Evolutionary conservation across 2,329 filamentous ascomycete species (phyloP).

Genomic region (Piedraia hortae): DNA sequence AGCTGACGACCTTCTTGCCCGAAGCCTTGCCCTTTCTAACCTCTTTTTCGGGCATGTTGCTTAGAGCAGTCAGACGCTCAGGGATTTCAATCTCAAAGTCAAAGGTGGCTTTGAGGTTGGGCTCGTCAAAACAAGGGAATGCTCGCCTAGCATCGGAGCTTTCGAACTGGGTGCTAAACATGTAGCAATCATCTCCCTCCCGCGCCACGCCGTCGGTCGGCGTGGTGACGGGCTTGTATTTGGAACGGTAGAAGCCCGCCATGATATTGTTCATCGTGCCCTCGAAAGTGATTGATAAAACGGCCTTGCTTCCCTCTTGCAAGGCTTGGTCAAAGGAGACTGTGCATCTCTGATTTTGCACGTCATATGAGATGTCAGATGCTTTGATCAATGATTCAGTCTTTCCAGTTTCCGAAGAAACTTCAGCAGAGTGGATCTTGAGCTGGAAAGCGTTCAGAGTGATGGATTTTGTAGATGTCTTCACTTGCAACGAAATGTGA

Average conservation of each 20-base stretch:
- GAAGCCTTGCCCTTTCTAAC: slow-evolving; percentile 39
- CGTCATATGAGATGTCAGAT: slow-evolving; percentile 50
- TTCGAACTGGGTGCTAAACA: slow-evolving; percentile 89
- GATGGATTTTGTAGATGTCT: slow-evolving; percentile 44
- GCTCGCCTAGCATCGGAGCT: slow-evolving; percentile 81
- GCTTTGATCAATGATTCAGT: slow-evolving; percentile 30
- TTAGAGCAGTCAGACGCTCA: slow-evolving; percentile 61
- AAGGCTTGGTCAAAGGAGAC: slow-evolving; percentile 50
- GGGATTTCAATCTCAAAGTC: slow-evolving; percentile 84
- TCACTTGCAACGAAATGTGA: slow-evolving; percentile 49
- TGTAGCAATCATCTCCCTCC: slow-evolving; percentile 33
- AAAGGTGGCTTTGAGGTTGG: slow-evolving; percentile 86
- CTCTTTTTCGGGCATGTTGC: slow-evolving; percentile 80
- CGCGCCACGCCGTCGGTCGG: slow-evolving; percentile 52
- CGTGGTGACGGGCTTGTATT: slow-evolving; percentile 58
- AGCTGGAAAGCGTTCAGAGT: slow-evolving; percentile 68
- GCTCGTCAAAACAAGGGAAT: slow-evolving; percentile 96
- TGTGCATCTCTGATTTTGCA: slow-evolving; percentile 56
- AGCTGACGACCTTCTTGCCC: slow-evolving; percentile 38
- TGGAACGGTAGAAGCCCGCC: slow-evolving; percentile 80
- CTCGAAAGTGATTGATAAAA: slow-evolving; percentile 43
- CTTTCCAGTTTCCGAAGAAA: slow-evolving; percentile 31
- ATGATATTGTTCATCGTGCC: slow-evolving; percentile 78
- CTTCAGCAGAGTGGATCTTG: slow-evolving; percentile 39
- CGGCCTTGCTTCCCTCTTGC: slow-evolving; percentile 34